Evolutionary conservation across 2,329 filamentous ascomycete species (phyloP).

Genomic region (Thermothelomyces thermophilus): DNA sequence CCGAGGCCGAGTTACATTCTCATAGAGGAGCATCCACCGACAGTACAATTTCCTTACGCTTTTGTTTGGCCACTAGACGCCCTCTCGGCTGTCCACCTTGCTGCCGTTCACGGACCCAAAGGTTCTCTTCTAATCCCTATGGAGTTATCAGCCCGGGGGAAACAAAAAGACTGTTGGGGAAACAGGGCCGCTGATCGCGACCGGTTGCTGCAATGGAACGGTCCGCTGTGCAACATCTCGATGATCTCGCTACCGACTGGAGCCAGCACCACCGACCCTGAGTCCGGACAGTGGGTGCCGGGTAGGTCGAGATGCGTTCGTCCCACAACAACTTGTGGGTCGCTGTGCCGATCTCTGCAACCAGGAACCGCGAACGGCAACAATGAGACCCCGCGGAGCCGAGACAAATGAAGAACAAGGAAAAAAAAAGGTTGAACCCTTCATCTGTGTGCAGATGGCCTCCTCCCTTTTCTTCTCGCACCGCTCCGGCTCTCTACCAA

Average conservation of each 20-base stretch:
- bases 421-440: not conserved
- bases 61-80: too few relatives aligned
- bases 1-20: not conserved
- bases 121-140: not conserved
- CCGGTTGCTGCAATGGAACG: not conserved
- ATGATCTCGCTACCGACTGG: slow-evolving; percentile 3
- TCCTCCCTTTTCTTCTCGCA: not conserved
- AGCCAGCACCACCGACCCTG: slow-evolving; percentile 11
- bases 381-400: not conserved
- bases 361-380: not conserved
- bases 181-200: not conserved
- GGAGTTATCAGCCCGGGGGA: not conserved
- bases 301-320: slow-evolving; percentile 5
- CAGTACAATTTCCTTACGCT: too few relatives aligned
- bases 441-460: not conserved
- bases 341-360: slow-evolving; percentile 11
- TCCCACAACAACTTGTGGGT: slow-evolving; percentile 16
- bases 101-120: not conserved
- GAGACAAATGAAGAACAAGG: not conserved
- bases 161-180: not conserved
- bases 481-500: too few relatives aligned
- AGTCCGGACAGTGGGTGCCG: not conserved
- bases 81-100: too few relatives aligned
- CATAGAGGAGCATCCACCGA: too few relatives aligned
- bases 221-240: not conserved